Base-by-base conservation (phyloP, 306 rosid genomes). In the Sicyos edulis region DNA sequence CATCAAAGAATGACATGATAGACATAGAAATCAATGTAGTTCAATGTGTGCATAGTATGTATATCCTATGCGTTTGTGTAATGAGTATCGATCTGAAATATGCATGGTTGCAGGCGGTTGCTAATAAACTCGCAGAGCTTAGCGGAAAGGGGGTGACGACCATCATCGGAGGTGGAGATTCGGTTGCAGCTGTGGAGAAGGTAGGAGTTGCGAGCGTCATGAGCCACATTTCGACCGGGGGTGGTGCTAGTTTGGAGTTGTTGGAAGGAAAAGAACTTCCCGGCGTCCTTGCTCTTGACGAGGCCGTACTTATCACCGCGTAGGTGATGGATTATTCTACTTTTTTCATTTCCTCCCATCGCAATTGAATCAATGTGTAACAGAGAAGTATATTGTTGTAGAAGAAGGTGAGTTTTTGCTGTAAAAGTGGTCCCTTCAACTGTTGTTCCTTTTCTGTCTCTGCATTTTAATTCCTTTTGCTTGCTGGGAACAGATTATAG, bases 221-320 rank as follows among this genome's bases (percentile, higher is more conserved):
- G 99, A 95, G 99, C 86, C 99, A 95, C 91, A 95, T 95, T 50
- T 95, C 99, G 37, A 95, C 99, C 0, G 99, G 99, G 26, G 99
- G 99, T 72, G 99, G 99, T 82, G 99, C 99, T 42, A 95, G 99
- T 80, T 86, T 95, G 87, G 99, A 95, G 87, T 58, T 95, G 78
- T 79, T 95, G 92, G 99, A 95, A 86, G 99, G 99, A 84, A 95
- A 95, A 84, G 82, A 86, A 79, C 99, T 95, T 74, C 99, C 99
- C 0, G 99, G 99, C 57, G 99, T 95, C 56, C 92, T 86, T n/a
- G 99, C 99, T 54, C 99, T 95, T 0, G 90, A 95, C 1, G 97
- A 95, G 73, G 99, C 99, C n/a, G n/a, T 50, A 45, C 59, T 69
- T 0, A 59, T 59, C 4, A 29, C 77, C 14, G 77, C 61, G 59